Evolutionary conservation across 2,329 filamentous ascomycete genomes (phyloP).

Genomic region (Fusarium robinianum): DNA sequence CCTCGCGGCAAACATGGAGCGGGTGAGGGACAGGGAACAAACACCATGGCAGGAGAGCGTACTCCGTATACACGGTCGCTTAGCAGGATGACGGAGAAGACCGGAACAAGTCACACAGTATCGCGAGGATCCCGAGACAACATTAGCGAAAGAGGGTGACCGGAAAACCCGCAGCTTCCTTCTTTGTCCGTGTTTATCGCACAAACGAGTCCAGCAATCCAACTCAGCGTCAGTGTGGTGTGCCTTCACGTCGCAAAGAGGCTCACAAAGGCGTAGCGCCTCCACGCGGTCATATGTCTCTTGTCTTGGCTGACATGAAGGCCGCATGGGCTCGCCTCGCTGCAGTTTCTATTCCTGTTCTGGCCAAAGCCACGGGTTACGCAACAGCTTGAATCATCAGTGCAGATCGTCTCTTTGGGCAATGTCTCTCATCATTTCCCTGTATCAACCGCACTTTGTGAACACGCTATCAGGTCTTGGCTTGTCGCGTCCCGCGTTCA

Average conservation of each 20-base stretch:
- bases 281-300: constrained; percentile 4
- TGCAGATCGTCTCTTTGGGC: constrained; percentile 23
- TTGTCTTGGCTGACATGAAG: constrained; percentile 10
- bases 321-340: not conserved
- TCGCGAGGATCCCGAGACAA: too few species aligned
- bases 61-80: too few species aligned
- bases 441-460: constrained; percentile 9
- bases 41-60: too few species aligned
- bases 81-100: too few species aligned
- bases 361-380: constrained; percentile 5
- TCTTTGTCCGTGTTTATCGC: not conserved
- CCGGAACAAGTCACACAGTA: too few species aligned
- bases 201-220: not conserved
- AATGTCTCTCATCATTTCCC: constrained; percentile 28
- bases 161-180: constrained; percentile 13
- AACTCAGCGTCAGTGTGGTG: constrained; percentile 2
- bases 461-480: constrained; percentile 18
- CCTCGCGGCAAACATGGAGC: too few species aligned
- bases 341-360: constrained; percentile 13
- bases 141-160: too few species aligned
- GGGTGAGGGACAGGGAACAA: too few species aligned
- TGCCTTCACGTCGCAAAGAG: not conserved
- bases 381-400: constrained; percentile 20
- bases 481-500: constrained; percentile 15
- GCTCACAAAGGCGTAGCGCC: not conserved